phyloP scores from a whole-genome alignment of 805 yeast genomes.

The Debaryomyces prosopidis region DNA sequence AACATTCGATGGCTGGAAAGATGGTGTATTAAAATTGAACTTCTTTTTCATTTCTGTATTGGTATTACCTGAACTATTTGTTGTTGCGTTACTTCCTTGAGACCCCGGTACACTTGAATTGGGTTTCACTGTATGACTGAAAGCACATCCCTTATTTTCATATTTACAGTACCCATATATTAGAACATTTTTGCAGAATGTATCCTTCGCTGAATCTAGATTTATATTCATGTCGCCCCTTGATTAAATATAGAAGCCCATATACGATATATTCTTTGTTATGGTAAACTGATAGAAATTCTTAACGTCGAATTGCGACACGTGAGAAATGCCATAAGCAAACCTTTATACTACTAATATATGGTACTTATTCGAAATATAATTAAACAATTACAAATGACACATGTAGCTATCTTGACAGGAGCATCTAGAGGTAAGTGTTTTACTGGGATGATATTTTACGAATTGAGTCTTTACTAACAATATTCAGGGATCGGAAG shows the following conservation, averaged over 20 bases:
- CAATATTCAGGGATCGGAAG: conserved; percentile 68
- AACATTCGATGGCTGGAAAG: conserved; percentile 42
- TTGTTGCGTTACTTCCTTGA: conserved; percentile 4
- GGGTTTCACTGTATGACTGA: conserved; percentile 57
- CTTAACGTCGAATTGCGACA: too few relatives aligned
- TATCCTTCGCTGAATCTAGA: conserved; percentile 64
- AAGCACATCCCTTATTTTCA: conserved; percentile 85
- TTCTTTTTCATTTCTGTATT: conserved; percentile 29
- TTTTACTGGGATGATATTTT: background rate
- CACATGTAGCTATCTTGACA: conserved; percentile 46
- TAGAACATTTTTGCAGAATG: conserved; percentile 80
- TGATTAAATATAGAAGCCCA: too few relatives aligned
- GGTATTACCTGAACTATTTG: conserved; percentile 9
- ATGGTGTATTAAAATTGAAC: conserved; percentile 43
- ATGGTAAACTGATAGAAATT: too few relatives aligned
- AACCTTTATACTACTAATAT: too few relatives aligned
- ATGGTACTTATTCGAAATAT: background rate
- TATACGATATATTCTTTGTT: too few relatives aligned
- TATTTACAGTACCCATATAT: conserved; percentile 88
- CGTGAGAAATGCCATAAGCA: too few relatives aligned
- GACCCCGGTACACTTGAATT: background rate
- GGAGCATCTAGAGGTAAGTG: conserved; percentile 62
- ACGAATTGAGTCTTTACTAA: conserved; percentile 6
- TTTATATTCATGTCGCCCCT: conserved; percentile 32
- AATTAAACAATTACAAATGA: conserved; percentile 7